A percentile compares a stretch with the other conserved stretches of the same genome.
Evolutionary conservation across 2,329 filamentous ascomycete species (phyloP).

Genomic region (Proliferodiscus dingleyae): DNA sequence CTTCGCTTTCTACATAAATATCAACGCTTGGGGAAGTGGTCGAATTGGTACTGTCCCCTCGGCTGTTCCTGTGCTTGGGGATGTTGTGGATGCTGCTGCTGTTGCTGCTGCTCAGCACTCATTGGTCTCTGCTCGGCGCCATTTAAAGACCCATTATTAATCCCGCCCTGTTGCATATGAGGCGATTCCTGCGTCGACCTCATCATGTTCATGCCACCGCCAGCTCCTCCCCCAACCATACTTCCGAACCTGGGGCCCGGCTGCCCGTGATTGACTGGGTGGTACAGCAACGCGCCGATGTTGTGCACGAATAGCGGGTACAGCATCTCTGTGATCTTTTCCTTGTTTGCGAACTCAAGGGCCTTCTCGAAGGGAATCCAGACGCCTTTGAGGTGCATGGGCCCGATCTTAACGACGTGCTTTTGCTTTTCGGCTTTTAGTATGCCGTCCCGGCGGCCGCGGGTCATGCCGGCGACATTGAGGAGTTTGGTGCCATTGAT

Average conservation of each 20-base stretch:
- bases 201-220: too few species aligned
- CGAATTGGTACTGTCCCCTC: too few species aligned
- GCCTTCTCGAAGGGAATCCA: constrained; percentile 97
- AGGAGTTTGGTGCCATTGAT: constrained; percentile 96
- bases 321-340: constrained; percentile 91
- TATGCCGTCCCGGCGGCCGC: constrained; percentile 89
- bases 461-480: constrained; percentile 95
- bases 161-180: background rate
- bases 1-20: too few species aligned
- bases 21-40: too few species aligned
- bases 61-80: background rate
- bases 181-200: constrained; percentile 1
- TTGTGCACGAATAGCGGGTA: constrained; percentile 97
- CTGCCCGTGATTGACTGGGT: constrained; percentile 77
- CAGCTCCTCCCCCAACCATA: background rate
- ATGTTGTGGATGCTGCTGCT: background rate
- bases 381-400: constrained; percentile 96
- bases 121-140: background rate
- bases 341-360: constrained; percentile 95
- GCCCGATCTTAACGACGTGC: constrained; percentile 96
- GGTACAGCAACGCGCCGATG: constrained; percentile 87
- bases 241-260: background rate
- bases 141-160: background rate
- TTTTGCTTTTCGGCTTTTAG: constrained; percentile 94
- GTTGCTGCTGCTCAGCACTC: background rate